Base-by-base conservation (phyloP, 225 moss, liverwort and hornwort species). In the Polytrichum commune region DNA sequence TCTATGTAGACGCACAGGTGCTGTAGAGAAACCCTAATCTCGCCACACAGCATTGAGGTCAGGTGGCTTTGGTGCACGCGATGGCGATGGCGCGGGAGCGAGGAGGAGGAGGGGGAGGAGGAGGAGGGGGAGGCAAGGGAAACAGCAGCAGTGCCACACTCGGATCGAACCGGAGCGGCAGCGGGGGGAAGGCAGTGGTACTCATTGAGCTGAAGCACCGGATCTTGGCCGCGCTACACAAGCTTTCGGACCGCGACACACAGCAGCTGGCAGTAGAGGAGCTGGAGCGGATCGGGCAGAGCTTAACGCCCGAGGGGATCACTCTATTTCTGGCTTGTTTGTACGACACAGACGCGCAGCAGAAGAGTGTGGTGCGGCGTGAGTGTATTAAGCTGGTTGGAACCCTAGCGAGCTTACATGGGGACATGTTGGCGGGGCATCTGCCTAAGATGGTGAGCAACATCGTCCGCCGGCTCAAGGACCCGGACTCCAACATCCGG, bases 261-360 rank as follows among this genome's bases (percentile, higher is more conserved):
- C 97, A 98, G 87, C 97, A 98, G 80, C 80, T 91, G 23, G 92
- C 90, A 23, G 73, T 94, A 7, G 94, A 98, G 64, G 97, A 98
- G 69, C 69, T 98, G 29, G 92, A 95, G 74, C 81, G 80, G 16
- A 85, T 90, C 20, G 92, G 87, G 6, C 73, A 82, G 54, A 80
- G 82, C 66, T 65, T 98, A 65, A 88, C 92, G 19, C 72, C 78
- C 0, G 82, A 93, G 53, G 92, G 90, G 0, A 87, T 93, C 62
- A 78, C 92, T 3, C 71, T 98, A 9, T 98, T 92, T 71, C 23
- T 98, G 38, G 81, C 84, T 33, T 93, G 91, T 23, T 68, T 98
- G 0, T 88, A 98, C 55, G 97, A 98, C 19, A 98, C 91, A 1
- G 95, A 98, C 55, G 89, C 83, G 0, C 97, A 98, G 74, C 83